A percentile compares a stretch with the other conserved stretches of the same genome.
phyloP scores from a whole-genome alignment of 73 alveolate species.

The Durusdinium trenchii region DNA sequence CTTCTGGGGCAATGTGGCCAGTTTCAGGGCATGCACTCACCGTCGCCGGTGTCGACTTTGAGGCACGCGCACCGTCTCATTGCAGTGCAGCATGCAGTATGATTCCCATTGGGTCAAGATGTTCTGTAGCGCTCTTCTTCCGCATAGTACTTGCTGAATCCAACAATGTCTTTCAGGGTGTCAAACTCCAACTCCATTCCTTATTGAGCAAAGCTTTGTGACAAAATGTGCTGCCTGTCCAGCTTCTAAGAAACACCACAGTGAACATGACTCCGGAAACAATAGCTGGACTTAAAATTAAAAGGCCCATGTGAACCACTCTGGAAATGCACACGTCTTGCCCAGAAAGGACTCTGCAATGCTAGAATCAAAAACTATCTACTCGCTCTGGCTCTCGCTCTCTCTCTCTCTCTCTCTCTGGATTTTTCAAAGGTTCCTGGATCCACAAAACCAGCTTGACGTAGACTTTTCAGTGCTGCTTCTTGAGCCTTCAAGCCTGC shows the following conservation, averaged over 20 bases:
- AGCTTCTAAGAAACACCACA: no score
- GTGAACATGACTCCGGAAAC: no score
- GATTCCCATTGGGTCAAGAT: not conserved
- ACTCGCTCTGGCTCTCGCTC: not conserved
- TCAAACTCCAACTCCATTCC: slow-evolving; percentile 58
- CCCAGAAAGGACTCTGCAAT: not conserved
- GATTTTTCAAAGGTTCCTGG: not conserved
- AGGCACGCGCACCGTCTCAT: no score
- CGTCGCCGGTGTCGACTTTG: not conserved
- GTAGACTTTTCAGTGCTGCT: slow-evolving; percentile 13
- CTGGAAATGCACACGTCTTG: not conserved
- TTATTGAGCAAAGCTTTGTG: not conserved
- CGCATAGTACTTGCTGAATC: slow-evolving; percentile 43
- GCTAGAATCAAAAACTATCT: not conserved
- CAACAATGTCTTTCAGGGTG: slow-evolving; percentile 63
- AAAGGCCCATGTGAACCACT: no score
- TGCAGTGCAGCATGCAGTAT: no score
- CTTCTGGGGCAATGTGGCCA: not conserved
- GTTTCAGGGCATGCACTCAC: not conserved
- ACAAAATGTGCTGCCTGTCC: not conserved
- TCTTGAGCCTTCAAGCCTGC: slow-evolving; percentile 62
- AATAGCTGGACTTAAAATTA: no score
- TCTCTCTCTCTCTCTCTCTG: no score
- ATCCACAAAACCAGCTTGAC: not conserved
- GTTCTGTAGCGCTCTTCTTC: slow-evolving; percentile 83